Evolutionary conservation across 148 eudicot species (phyloP).

Genomic region (Fagopyrum homotropicum): DNA sequence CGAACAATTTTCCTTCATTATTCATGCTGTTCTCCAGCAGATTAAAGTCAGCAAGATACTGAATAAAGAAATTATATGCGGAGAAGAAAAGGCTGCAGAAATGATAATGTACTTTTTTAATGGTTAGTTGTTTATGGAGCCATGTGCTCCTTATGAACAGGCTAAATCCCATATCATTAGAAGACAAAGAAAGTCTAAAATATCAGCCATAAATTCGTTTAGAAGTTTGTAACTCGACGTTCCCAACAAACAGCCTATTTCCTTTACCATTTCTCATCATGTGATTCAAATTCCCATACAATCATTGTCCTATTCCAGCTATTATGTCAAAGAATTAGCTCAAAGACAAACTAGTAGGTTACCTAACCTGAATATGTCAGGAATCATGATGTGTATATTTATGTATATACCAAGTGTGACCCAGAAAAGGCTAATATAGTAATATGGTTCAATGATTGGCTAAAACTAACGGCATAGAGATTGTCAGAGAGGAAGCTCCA

Average conservation of each 20-base stretch:
- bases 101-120: neutral
- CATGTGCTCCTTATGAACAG: neutral
- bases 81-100: neutral
- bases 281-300: neutral
- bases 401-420: neutral
- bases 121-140: neutral
- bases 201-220: neutral
- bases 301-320: conserved; percentile 1
- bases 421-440: neutral
- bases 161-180: neutral
- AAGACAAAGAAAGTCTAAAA: neutral
- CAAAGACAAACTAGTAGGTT: conserved; percentile 10
- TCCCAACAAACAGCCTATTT: neutral
- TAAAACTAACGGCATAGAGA: neutral
- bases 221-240: neutral
- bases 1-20: no score
- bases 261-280: neutral
- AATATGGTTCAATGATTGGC: neutral
- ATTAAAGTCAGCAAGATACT: neutral
- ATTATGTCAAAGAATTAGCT: neutral
- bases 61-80: neutral
- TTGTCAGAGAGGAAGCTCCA: neutral
- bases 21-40: neutral
- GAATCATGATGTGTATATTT: neutral
- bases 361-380: conserved; percentile 8